A percentile compares a stretch with the other conserved stretches of the same genome.
Conservation (phyloP, 192 early-diverging fungal genomes). For the Entomortierella lignicola region DNA sequence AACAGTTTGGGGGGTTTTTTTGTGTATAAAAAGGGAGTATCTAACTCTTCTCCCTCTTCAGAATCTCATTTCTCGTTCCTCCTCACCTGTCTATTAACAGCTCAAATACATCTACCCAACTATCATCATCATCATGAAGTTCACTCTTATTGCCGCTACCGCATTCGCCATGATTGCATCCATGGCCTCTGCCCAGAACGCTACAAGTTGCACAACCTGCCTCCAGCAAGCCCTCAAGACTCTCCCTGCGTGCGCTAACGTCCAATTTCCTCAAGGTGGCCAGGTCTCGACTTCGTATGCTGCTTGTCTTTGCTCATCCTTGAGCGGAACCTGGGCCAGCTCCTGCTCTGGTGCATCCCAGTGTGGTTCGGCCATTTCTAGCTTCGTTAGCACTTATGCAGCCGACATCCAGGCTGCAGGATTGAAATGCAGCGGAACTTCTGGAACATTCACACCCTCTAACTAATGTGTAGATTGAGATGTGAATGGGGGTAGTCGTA, state of each 20-base stretch:
- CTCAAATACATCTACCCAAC: background rate
- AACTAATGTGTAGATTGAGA: background rate
- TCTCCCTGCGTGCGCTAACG: slow-evolving; percentile 23
- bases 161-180: slow-evolving; percentile 11
- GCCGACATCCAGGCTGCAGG: slow-evolving; percentile 31
- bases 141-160: slow-evolving; percentile 10
- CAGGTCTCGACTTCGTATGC: slow-evolving; percentile 28
- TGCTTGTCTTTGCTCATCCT: slow-evolving; percentile 36
- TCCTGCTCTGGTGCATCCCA: slow-evolving; percentile 21
- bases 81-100: background rate
- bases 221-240: slow-evolving; percentile 26
- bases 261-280: background rate
- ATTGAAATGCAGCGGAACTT: slow-evolving; percentile 4
- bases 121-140: slow-evolving; percentile 20
- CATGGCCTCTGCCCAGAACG: slow-evolving; percentile 27
- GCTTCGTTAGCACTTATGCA: slow-evolving; percentile 13
- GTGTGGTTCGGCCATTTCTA: slow-evolving; percentile 13
- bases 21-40: too few relatives aligned
- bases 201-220: slow-evolving; percentile 28
- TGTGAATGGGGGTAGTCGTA: background rate
- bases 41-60: too few relatives aligned
- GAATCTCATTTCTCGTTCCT: background rate
- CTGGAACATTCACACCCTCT: slow-evolving; percentile 8
- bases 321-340: slow-evolving; percentile 26
- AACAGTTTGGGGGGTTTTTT: too few relatives aligned